Evolutionary conservation across 805 yeast species (phyloP).

Genomic region (Metschnikowia anglica): DNA sequence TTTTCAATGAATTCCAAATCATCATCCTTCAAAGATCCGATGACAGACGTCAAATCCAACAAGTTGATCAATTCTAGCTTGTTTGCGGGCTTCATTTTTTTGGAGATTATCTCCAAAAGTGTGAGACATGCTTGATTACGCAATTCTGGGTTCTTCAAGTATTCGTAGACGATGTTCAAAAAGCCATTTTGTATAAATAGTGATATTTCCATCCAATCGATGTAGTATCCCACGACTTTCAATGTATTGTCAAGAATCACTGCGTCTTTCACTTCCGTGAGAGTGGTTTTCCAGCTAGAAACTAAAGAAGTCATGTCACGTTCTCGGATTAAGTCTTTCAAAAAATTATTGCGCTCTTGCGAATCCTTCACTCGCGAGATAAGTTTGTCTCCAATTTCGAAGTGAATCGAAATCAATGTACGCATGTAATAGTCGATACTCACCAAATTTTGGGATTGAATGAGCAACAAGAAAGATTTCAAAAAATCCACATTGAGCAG

Average conservation of each 20-base stretch:
- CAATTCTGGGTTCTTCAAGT: conserved; percentile 48
- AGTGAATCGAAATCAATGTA: conserved; percentile 72
- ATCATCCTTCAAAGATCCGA: conserved; percentile 43
- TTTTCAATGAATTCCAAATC: conserved; percentile 71
- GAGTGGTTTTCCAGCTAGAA: conserved; percentile 62
- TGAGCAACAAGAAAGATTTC: conserved; percentile 28
- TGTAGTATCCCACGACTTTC: conserved; percentile 75
- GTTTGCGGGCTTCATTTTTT: conserved; percentile 74
- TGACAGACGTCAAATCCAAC: conserved; percentile 61
- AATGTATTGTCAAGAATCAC: conserved; percentile 55
- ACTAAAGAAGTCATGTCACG: conserved; percentile 70
- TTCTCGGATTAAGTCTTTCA: conserved; percentile 81
- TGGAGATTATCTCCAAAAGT: conserved; percentile 62
- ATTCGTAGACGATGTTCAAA: conserved; percentile 56
- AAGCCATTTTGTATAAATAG: conserved; percentile 64
- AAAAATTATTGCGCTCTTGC: conserved; percentile 61
- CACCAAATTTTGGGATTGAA: conserved; percentile 21
- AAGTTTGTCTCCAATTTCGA: conserved; percentile 90
- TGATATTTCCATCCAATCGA: conserved; percentile 88
- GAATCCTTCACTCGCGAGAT: conserved; percentile 65
- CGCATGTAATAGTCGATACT: conserved; percentile 69
- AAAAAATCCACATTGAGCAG: conserved; percentile 34
- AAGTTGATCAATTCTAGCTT: conserved; percentile 68
- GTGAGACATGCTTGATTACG: conserved; percentile 60
- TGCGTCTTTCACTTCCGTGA: conserved; percentile 37